Base-by-base conservation (phyloP, 352 stramenopile genomes). In the Globisporangium lucens region DNA sequence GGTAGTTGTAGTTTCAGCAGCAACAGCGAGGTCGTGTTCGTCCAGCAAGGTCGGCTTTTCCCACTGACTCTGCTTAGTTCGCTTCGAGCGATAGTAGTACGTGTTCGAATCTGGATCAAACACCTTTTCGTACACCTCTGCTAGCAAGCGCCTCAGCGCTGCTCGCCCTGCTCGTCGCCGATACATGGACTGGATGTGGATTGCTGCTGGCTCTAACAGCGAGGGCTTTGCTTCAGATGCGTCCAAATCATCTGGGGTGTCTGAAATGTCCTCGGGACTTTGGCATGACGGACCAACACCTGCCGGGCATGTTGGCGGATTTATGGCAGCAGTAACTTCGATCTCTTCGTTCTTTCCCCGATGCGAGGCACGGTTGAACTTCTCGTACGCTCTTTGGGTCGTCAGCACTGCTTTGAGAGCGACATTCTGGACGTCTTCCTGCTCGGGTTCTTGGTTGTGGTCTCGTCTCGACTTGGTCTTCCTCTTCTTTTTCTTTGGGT, bases 41-140 rank as follows among this genome's bases (percentile, higher is more conserved):
- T 30, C 55, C 8, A 77, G 47, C 8, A 79, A 58, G 24, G 60
- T 65, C 4, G 74, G 74, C 46, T 75, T 79, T 13, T 74, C 63
- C 74, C 74, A 77, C n/a, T 69, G 49, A 47, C 71, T 80, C 22
- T 66, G 65, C 30, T 70, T 75, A 2, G 68, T 80, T 30, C 62
- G 69, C 29, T 57, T 69, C 66, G 66, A 76, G 53, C 72, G 78
- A 35, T 80, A 78, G 24, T 75, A 80, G 63, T 68, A 76, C 49
- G 65, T 60, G 6, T 69, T 47, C 7, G 68, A 70, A 2, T 80
- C 74, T 0, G 65, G n/a, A 56, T 78, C 74, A 47, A 74, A 71
- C 20, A 80, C 69, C 52, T 80, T 78, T 49, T 76, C 65, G 51
- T 80, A 80, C 13, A 61, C 55, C 8, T 61, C 55, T 61, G 30